phyloP scores from a whole-genome alignment of 2,329 filamentous ascomycete genomes.

The Aspergillus thermomutatus region DNA sequence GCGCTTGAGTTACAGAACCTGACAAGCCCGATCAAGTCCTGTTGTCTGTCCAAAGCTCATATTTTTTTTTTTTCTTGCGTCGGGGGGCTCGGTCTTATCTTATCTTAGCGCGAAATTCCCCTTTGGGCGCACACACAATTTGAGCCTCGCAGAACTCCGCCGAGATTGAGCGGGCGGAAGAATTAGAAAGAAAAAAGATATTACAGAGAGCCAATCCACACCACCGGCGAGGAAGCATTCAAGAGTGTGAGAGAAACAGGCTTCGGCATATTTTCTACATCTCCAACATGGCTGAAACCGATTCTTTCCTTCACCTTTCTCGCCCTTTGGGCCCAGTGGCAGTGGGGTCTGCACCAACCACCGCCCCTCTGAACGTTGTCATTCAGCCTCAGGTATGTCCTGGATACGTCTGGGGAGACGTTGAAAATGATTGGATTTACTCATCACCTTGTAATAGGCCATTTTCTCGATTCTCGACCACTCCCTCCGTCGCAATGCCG shows the following conservation, averaged over 20 bases:
- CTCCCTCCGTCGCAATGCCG: constrained; percentile 83
- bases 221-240: constrained; percentile 29
- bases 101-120: constrained; percentile 49
- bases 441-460: constrained; percentile 42
- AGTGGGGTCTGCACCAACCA: constrained; percentile 76
- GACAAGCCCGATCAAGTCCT: background rate
- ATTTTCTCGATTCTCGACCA: constrained; percentile 76
- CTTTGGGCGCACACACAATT: constrained; percentile 38
- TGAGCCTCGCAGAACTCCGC: constrained; percentile 27
- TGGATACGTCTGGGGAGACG: background rate
- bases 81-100: constrained; percentile 32
- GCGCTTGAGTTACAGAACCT: background rate
- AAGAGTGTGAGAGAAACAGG: constrained; percentile 22
- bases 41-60: background rate
- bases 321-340: constrained; percentile 81
- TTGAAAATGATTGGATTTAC: constrained; percentile 7
- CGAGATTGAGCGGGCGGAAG: constrained; percentile 22
- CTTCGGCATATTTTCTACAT: constrained; percentile 19
- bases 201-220: constrained; percentile 24
- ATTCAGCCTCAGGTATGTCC: constrained; percentile 85
- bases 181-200: constrained; percentile 27
- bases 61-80: constrained; percentile 13
- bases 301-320: constrained; percentile 91
- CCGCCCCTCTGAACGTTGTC: constrained; percentile 87
- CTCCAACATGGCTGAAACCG: constrained; percentile 74